Base-by-base conservation (phyloP, 2,329 filamentous ascomycete genomes). In the Cercospora sesami region DNA sequence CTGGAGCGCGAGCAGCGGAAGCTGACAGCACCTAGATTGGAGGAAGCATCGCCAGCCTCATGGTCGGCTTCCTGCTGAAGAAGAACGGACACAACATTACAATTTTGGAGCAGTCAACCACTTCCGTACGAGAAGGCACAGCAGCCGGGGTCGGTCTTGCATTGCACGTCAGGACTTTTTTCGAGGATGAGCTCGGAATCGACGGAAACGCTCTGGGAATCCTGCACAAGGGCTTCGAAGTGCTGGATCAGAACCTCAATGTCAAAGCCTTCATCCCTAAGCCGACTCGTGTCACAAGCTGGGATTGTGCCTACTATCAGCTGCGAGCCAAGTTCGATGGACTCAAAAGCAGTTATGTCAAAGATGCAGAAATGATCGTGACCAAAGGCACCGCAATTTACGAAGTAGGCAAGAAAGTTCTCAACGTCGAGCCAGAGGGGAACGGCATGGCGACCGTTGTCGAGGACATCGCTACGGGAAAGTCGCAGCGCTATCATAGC, bases 11-110 rank as follows among this genome's bases (percentile, higher is more conserved):
- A 55, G 26, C 23, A 30, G 48, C 48, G 23, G 48, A 55, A 28
- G 23, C 23, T 55, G 18, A 18, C 60, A 18, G 28, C 7, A 60
- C 12, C 21, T 18, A 74, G 70, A 78, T 83, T 8, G 82, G 82
- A 14, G 81, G 81, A 1, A 83, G 81, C 1, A 73, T 82, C 3
- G 81, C 78, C 3, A 81, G 81, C 1, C 77, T 83, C 4, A 77
- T 81, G 45, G 73, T 77, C 12, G 80, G 78, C 7, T 73, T 82
- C 48, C 78, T 80, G n/a, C 70, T 83, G 36, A 81, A 81, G 66
- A 75, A 76, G 1, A 76, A 80, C 30, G 80, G 81, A 14, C 80
- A 83, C 70, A 74, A 80, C 69, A 79, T 80, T 5, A 81, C 79
- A 1, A 82, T 83, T 48, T 59, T 73, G 30, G 72, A 74, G 61